Percentiles rank a stretch among this genome's conserved stretches.
These are phyloP conservation scores for Moesziomyces globuligerus DNA, from an alignment of 1,284 basidiomycete species.

Conservation along the genomic window DNA sequence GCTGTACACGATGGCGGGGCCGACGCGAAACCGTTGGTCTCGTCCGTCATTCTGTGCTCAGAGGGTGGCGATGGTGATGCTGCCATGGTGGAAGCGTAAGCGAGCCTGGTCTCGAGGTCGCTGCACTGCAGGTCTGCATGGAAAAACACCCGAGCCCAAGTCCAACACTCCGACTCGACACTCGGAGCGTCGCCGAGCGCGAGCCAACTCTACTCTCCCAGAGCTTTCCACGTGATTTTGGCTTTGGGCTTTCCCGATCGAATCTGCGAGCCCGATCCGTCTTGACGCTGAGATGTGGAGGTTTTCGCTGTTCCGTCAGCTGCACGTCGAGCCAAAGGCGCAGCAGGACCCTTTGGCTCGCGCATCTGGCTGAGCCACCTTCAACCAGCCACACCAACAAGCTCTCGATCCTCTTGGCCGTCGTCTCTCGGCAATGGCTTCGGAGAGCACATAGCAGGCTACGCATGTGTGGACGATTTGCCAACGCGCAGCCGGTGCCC, in stretches of 20 bases:
- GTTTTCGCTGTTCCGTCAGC: background rate
- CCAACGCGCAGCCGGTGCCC: slow-evolving; percentile 46
- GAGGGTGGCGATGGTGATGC: background rate
- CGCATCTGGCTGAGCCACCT: background rate
- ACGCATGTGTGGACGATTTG: slow-evolving; percentile 57
- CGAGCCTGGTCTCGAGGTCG: background rate
- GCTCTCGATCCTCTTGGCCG: background rate
- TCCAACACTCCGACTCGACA: slow-evolving; percentile 20
- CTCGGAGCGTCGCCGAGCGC: background rate
- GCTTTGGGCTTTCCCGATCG: background rate
- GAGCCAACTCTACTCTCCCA: slow-evolving; percentile 8
- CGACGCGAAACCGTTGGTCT: background rate
- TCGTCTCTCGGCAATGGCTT: too few species aligned
- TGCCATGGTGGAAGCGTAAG: background rate
- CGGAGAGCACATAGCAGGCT: slow-evolving; percentile 4
- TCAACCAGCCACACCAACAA: background rate
- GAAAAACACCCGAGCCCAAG: slow-evolving; percentile 36
- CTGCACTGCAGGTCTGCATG: background rate
- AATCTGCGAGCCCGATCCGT: too few species aligned
- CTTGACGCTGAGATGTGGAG: background rate
- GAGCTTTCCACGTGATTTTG: slow-evolving; percentile 28
- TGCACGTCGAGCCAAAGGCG: background rate
- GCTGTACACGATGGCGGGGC: background rate
- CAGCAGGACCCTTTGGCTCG: background rate
- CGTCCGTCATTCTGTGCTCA: background rate